These are phyloP conservation scores for Aureobasidium pullulans DNA, from an alignment of 2,329 filamentous ascomycete species.

Conservation along the genomic window DNA sequence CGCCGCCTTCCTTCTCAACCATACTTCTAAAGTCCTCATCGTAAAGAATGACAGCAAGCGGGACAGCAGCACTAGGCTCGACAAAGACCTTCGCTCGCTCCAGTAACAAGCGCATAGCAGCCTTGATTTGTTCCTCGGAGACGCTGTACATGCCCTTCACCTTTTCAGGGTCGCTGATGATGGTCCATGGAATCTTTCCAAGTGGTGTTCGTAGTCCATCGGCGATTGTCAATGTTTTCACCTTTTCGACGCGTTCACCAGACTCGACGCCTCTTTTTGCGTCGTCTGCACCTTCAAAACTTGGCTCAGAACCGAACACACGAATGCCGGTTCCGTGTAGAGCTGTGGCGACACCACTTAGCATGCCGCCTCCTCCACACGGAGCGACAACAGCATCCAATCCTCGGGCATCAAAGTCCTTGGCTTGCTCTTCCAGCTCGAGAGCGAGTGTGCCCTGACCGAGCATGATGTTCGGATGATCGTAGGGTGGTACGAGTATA, in stretches of 20 bases:
- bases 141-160: constrained; percentile 67
- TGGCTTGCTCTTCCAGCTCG: constrained; percentile 71
- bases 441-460: constrained; percentile 87
- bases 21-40: constrained; percentile 73
- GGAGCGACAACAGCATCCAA: constrained; percentile 62
- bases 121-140: constrained; percentile 72
- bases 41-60: constrained; percentile 71
- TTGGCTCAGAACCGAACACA: constrained; percentile 85
- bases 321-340: constrained; percentile 61
- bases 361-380: constrained; percentile 81
- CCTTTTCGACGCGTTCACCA: constrained; percentile 57
- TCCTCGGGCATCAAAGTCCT: constrained; percentile 32
- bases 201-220: constrained; percentile 84
- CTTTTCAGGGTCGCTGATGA: constrained; percentile 66
- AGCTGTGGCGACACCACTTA: constrained; percentile 73
- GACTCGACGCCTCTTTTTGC: constrained; percentile 60
- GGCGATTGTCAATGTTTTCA: constrained; percentile 74
- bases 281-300: constrained; percentile 77
- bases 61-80: constrained; percentile 82
- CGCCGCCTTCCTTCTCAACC: constrained; percentile 63
- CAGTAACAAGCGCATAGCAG: constrained; percentile 67
- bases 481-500: constrained; percentile 78
- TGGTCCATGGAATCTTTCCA: constrained; percentile 64
- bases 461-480: constrained; percentile 84
- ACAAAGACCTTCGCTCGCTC: constrained; percentile 88